phyloP scores from a whole-genome alignment of 192 early-diverging fungal species.

The Coemansia reversa region DNA sequence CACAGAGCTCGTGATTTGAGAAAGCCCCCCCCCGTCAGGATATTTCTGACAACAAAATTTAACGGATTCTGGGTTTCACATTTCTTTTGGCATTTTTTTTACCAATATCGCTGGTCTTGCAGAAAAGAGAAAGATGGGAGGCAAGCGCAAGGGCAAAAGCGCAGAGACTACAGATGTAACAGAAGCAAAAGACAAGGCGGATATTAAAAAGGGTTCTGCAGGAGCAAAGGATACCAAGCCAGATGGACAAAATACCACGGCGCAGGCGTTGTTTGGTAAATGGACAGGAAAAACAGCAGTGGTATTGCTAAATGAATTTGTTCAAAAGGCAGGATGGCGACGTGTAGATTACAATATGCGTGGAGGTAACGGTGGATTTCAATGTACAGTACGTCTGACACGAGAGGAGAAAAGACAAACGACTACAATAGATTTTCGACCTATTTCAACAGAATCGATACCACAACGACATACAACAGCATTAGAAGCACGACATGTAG shows the following conservation, averaged over 20 bases:
- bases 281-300: slow-evolving; percentile 90
- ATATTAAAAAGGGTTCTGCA: neutral
- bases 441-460: slow-evolving; percentile 10
- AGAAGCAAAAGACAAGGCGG: neutral
- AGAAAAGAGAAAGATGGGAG: slow-evolving; percentile 8
- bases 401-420: slow-evolving; percentile 36
- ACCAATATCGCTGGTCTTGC: neutral
- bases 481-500: slow-evolving; percentile 64
- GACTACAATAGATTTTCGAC: slow-evolving; percentile 30
- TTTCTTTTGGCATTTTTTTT: neutral
- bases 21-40: neutral
- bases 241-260: neutral
- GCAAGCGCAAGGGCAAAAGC: neutral
- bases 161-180: neutral
- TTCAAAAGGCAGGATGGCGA: slow-evolving; percentile 63
- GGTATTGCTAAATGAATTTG: slow-evolving; percentile 74
- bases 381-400: slow-evolving; percentile 36
- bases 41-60: too few species aligned
- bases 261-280: slow-evolving; percentile 59
- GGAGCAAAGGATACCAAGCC: slow-evolving; percentile 5
- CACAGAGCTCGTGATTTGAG: slow-evolving; percentile 2
- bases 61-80: neutral
- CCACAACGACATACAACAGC: slow-evolving; percentile 17
- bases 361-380: slow-evolving; percentile 60
- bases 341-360: slow-evolving; percentile 67